These are phyloP conservation scores for Amanita molliuscula DNA, from an alignment of 768 basidiomycete genomes.

Conservation along the genomic window DNA sequence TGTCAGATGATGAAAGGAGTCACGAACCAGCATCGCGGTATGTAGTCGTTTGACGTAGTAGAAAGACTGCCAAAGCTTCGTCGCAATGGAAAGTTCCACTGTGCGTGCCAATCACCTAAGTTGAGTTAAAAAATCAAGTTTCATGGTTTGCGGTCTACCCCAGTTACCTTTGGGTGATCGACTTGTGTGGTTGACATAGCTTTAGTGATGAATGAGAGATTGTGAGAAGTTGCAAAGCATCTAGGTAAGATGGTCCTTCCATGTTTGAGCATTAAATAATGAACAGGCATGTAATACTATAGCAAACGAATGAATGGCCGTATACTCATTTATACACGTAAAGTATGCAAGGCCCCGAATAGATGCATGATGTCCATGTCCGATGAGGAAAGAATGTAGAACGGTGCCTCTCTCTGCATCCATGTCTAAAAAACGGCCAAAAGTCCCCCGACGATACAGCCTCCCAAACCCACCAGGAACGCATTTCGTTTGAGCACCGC, in stretches of 20 bases:
- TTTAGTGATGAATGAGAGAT: constrained; percentile 4
- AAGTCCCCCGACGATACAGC: constrained; percentile 37
- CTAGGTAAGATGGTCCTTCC: too few relatives aligned
- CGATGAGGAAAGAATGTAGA: constrained; percentile 1
- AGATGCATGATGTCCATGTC: constrained; percentile 9
- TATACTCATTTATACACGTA: not conserved
- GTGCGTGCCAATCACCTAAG: constrained; percentile 83
- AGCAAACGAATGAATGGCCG: too few relatives aligned
- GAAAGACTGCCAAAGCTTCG: constrained; percentile 88
- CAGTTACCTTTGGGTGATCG: constrained; percentile 25
- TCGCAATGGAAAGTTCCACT: constrained; percentile 97
- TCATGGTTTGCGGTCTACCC: not conserved
- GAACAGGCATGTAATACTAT: not conserved
- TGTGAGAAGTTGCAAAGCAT: not conserved
- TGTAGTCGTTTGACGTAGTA: constrained; percentile 66
- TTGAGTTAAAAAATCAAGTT: not conserved
- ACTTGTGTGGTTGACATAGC: constrained; percentile 20
- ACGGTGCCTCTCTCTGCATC: not conserved
- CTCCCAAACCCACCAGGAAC: constrained; percentile 31
- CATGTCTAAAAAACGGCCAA: constrained; percentile 30
- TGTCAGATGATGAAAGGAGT: not conserved
- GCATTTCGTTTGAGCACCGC: constrained; percentile 33
- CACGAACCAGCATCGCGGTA: constrained; percentile 67
- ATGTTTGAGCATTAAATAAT: not conserved
- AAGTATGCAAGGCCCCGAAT: not conserved